phyloP scores from a whole-genome alignment of 148 eudicot genomes.

The Cornus suecica region DNA sequence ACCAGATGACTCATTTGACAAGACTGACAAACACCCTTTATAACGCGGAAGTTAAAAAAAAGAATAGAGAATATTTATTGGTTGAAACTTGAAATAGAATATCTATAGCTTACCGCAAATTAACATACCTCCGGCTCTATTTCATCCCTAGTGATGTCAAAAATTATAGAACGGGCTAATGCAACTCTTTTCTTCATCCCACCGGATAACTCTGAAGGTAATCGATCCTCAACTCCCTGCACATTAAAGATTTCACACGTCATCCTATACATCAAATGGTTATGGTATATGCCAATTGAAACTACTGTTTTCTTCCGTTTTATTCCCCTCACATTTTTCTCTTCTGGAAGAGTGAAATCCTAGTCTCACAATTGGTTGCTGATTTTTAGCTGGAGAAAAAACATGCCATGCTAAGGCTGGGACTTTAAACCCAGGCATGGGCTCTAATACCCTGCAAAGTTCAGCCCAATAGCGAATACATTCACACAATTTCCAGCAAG shows the following conservation, averaged over 20 bases:
- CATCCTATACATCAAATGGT: background rate
- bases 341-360: background rate
- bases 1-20: background rate
- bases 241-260: conserved; percentile 11
- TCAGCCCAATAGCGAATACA: background rate
- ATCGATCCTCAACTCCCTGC: conserved; percentile 82
- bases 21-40: background rate
- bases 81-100: background rate
- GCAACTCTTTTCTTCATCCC: conserved; percentile 99
- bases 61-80: background rate
- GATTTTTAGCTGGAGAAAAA: background rate
- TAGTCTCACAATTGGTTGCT: conserved; percentile 1
- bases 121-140: conserved; percentile 80
- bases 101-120: background rate
- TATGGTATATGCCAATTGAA: background rate
- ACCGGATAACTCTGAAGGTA: conserved; percentile 93
- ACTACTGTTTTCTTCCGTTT: background rate
- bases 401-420: background rate
- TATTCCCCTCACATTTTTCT: background rate
- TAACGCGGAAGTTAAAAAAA: background rate
- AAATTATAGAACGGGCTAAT: conserved; percentile 80
- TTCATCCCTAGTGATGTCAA: conserved; percentile 68
- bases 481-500: background rate
- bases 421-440: background rate
- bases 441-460: no score